These are phyloP conservation scores for Eustoma russellianum DNA, from an alignment of 257 asterid genomes.

Conservation along the genomic window DNA sequence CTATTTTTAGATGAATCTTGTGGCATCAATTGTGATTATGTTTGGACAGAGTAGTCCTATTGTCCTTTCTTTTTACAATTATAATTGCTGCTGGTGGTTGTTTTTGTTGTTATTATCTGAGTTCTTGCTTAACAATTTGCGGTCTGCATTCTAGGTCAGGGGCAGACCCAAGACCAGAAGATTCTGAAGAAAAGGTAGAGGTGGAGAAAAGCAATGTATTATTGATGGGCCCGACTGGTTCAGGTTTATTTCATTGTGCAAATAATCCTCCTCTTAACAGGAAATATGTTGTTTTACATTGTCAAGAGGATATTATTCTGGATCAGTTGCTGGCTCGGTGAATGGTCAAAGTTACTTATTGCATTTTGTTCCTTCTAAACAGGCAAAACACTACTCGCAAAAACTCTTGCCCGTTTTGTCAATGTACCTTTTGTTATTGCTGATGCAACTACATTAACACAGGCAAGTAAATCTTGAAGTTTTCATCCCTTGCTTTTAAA, in stretches of 20 bases:
- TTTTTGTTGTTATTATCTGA: neutral
- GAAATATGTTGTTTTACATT: neutral
- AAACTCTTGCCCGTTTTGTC: conserved; percentile 91
- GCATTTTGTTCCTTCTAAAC: conserved; percentile 21
- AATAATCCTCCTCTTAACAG: conserved; percentile 5
- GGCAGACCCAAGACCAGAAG: conserved; percentile 39
- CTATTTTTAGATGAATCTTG: conserved; percentile 2
- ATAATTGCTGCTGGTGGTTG: too few relatives aligned
- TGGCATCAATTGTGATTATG: conserved; percentile 5
- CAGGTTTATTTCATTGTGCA: conserved; percentile 30
- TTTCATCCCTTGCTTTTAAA: neutral
- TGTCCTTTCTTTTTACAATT: too few relatives aligned
- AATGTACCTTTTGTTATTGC: conserved; percentile 94
- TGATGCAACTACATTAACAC: conserved; percentile 88
- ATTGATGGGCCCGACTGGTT: conserved; percentile 96
- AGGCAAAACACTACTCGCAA: conserved; percentile 93
- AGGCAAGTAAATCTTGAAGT: conserved; percentile 34
- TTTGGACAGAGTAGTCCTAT: neutral
- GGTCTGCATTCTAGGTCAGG: conserved; percentile 46
- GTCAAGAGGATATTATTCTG: neutral
- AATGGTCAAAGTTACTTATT: neutral
- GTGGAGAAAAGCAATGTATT: conserved; percentile 93
- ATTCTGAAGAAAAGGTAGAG: conserved; percentile 64
- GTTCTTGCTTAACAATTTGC: conserved; percentile 8
- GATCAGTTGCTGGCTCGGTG: neutral